phyloP scores from a whole-genome alignment of 2,329 filamentous ascomycete genomes.

The Alternaria brassicae region DNA sequence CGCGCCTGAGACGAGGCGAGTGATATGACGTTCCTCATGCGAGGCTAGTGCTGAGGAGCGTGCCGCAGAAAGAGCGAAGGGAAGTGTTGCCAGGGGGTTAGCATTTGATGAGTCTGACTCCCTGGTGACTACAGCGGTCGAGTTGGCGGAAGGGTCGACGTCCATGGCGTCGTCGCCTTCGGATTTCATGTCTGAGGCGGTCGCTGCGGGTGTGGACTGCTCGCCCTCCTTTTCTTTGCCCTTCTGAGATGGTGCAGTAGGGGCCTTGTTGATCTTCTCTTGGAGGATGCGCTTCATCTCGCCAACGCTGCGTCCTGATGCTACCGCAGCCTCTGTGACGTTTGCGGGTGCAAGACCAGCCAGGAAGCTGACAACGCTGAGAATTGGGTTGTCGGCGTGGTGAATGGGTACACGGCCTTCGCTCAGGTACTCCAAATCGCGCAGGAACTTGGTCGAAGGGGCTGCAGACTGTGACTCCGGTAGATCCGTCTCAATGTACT shows the following conservation, averaged over 20 bases:
- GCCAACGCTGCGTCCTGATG: constrained; percentile 85
- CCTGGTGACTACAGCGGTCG: constrained; percentile 47
- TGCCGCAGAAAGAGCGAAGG: constrained; percentile 84
- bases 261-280: constrained; percentile 74
- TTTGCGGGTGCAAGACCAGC: constrained; percentile 89
- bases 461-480: constrained; percentile 54
- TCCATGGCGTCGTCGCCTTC: constrained; percentile 66
- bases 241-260: constrained; percentile 53
- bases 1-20: constrained; percentile 86
- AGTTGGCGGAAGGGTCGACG: constrained; percentile 60
- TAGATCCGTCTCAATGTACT: constrained; percentile 85
- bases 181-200: constrained; percentile 59
- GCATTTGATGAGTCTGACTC: constrained; percentile 17
- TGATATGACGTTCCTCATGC: constrained; percentile 96
- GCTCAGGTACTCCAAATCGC: constrained; percentile 67
- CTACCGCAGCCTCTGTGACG: constrained; percentile 77
- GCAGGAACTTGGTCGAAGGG: constrained; percentile 53
- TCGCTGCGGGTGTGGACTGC: constrained; percentile 55
- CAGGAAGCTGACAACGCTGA: constrained; percentile 94
- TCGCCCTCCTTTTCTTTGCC: constrained; percentile 68
- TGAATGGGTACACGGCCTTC: constrained; percentile 86
- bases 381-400: constrained; percentile 92
- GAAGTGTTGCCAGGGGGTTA: constrained; percentile 72
- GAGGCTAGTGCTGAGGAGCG: constrained; percentile 88
- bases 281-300: constrained; percentile 83